Evolutionary conservation across 2,329 filamentous ascomycete genomes (phyloP).

Genomic region (Ceratocystis cacaofunesta): DNA sequence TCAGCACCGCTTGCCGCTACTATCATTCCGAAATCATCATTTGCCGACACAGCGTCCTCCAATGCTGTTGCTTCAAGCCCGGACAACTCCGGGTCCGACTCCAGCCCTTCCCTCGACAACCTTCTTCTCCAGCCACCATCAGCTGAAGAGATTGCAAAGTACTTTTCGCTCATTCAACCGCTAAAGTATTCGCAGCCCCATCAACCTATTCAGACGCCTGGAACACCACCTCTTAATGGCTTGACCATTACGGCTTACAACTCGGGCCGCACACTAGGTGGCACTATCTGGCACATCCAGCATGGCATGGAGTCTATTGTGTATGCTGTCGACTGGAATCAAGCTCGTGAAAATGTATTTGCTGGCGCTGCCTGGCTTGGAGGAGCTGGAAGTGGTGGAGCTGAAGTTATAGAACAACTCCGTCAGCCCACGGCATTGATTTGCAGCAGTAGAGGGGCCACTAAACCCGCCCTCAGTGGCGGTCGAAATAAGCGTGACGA

Average conservation of each 20-base stretch:
- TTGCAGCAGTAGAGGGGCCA: conserved; percentile 72
- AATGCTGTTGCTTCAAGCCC: conserved; percentile 17
- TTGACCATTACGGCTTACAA: conserved; percentile 94
- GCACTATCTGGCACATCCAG: conserved; percentile 98
- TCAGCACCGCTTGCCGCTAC: conserved; percentile 81
- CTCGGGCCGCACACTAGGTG: conserved; percentile 86
- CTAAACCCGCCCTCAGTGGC: conserved; percentile 53
- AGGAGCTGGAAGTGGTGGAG: conserved; percentile 61
- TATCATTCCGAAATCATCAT: conserved; percentile 56
- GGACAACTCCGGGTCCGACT: conserved; percentile 33
- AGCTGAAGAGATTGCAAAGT: conserved; percentile 75
- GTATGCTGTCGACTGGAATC: conserved; percentile 96
- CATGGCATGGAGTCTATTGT: conserved; percentile 94
- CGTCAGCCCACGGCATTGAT: conserved; percentile 86
- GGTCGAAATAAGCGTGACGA: conserved; percentile 74
- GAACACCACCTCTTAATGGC: conserved; percentile 76
- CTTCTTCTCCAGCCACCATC: conserved; percentile 57
- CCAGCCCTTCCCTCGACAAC: conserved; percentile 35
- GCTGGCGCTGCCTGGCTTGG: conserved; percentile 89
- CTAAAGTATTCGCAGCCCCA: conserved; percentile 96
- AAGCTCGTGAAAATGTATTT: conserved; percentile 88
- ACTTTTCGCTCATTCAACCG: conserved; percentile 80
- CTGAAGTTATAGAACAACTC: conserved; percentile 85
- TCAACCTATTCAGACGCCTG: conserved; percentile 72
- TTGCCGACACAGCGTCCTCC: conserved; percentile 34